Evolutionary conservation across 495 filamentous ascomycete genomes (phyloP).

Genomic region (Trichocladium uniseriatum): DNA sequence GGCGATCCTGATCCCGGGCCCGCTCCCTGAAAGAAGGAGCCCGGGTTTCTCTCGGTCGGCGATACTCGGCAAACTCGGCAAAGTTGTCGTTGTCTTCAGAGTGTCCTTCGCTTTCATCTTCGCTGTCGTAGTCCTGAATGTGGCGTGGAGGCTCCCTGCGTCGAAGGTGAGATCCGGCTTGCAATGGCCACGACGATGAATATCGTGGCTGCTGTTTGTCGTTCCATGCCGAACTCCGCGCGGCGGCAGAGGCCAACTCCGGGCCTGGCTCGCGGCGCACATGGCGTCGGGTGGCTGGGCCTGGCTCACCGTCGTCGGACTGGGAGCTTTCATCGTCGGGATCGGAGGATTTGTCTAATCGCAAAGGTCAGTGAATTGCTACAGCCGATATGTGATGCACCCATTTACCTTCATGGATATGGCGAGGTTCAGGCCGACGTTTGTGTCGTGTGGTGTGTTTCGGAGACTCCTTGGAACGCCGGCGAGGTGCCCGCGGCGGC

Average conservation of each 20-base stretch:
- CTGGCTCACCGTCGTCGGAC: conserved; percentile 3
- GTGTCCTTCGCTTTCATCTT: conserved; percentile 15
- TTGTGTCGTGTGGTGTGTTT: background rate
- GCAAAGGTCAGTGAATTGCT: background rate
- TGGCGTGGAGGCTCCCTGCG: background rate
- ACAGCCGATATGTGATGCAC: background rate
- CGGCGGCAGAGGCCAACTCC: background rate
- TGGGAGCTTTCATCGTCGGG: background rate
- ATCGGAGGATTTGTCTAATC: conserved; percentile 4
- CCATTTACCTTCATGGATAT: background rate
- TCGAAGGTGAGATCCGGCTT: conserved; percentile 1
- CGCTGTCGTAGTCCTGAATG: background rate
- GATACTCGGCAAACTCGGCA: background rate
- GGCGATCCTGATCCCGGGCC: background rate
- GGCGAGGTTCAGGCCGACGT: background rate
- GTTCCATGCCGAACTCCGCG: conserved; percentile 12
- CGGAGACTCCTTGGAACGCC: conserved; percentile 1
- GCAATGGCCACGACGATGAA: conserved; percentile 20
- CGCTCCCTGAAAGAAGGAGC: background rate
- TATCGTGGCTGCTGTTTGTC: conserved; percentile 8
- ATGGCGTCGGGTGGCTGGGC: background rate
- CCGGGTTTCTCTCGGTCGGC: background rate
- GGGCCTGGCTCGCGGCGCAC: background rate
- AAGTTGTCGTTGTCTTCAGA: conserved; percentile 1
- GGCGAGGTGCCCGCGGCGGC: conserved; percentile 2